phyloP scores from a whole-genome alignment of 2,329 filamentous ascomycete species.

The Xylaria sp. region DNA sequence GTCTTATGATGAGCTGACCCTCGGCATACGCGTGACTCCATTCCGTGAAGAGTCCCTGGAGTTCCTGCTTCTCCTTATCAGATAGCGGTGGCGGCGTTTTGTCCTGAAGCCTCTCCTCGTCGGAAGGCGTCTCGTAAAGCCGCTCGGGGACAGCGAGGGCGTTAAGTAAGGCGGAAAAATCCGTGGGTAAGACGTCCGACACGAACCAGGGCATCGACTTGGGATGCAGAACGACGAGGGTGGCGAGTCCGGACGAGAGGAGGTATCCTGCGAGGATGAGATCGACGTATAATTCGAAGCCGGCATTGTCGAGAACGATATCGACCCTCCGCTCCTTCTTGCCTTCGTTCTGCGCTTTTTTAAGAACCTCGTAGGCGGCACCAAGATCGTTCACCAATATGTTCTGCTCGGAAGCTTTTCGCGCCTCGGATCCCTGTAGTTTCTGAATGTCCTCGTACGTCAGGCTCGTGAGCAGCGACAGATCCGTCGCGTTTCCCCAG shows the following conservation, averaged over 20 bases:
- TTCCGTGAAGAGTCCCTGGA: slow-evolving; percentile 82
- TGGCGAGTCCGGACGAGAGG: slow-evolving; percentile 84
- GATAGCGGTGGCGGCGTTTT: slow-evolving; percentile 71
- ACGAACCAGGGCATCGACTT: slow-evolving; percentile 99
- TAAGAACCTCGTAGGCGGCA: slow-evolving; percentile 75
- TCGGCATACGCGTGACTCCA: slow-evolving; percentile 85
- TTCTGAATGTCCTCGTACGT: slow-evolving; percentile 98
- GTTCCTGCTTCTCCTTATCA: slow-evolving; percentile 72
- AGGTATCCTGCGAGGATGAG: slow-evolving; percentile 92
- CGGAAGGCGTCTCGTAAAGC: slow-evolving; percentile 81
- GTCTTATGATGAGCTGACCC: slow-evolving; percentile 83
- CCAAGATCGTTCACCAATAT: slow-evolving; percentile 89
- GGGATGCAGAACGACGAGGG: slow-evolving; percentile 86
- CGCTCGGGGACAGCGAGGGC: slow-evolving; percentile 79
- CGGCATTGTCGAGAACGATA: slow-evolving; percentile 95
- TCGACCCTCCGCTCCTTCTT: slow-evolving; percentile 82
- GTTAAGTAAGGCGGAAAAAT: slow-evolving; percentile 85
- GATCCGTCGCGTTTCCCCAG: slow-evolving; percentile 96
- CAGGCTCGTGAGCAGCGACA: slow-evolving; percentile 88
- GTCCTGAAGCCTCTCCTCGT: slow-evolving; percentile 70
- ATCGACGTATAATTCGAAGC: slow-evolving; percentile 97
- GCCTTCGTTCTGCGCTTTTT: slow-evolving; percentile 70
- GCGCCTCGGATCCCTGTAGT: slow-evolving; percentile 86
- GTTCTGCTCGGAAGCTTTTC: slow-evolving; percentile 89
- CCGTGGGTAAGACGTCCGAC: slow-evolving; percentile 87